Conservation (phyloP, 2,329 filamentous ascomycete species). For the Chrysoporthe deuterocubensis region DNA sequence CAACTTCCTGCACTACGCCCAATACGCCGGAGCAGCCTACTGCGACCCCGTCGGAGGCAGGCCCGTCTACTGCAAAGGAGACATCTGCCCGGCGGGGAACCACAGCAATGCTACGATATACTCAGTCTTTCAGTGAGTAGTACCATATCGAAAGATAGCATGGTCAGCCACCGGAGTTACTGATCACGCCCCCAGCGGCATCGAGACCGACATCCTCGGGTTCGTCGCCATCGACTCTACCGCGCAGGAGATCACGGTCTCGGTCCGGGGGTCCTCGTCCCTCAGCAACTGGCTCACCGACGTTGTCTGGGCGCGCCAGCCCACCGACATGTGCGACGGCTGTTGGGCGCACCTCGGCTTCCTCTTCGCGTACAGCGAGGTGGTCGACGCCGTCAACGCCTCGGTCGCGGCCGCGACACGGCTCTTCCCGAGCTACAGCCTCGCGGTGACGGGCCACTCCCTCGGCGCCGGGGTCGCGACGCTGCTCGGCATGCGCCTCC, state of each 20-base stretch:
- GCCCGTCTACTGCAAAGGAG: conserved; percentile 47
- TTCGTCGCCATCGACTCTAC: conserved; percentile 56
- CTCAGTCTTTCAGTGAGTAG: conserved; percentile 21
- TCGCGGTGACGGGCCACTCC: conserved; percentile 68
- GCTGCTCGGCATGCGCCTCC: conserved; percentile 61
- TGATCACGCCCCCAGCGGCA: conserved; percentile 8
- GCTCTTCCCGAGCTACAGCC: conserved; percentile 53
- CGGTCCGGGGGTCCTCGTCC: conserved; percentile 62
- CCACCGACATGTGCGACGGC: conserved; percentile 41
- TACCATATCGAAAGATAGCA: neutral
- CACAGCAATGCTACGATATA: conserved; percentile 47
- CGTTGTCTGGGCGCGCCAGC: conserved; percentile 44
- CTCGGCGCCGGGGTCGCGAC: conserved; percentile 69
- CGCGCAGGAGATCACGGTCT: conserved; percentile 59
- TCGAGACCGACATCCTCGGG: conserved; percentile 44
- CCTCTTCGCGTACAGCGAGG: conserved; percentile 58
- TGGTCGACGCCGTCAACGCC: conserved; percentile 45
- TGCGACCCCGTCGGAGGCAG: conserved; percentile 54
- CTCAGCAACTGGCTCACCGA: conserved; percentile 67
- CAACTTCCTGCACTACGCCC: conserved; percentile 46
- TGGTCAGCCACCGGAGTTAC: conserved; percentile 1
- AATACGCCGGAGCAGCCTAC: conserved; percentile 57
- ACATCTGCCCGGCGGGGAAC: conserved; percentile 49
- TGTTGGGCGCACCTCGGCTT: conserved; percentile 65
- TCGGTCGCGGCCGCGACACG: conserved; percentile 49